Evolutionary conservation across 1,284 basidiomycete species (phyloP), one percentile per base, ranked within the genome.

Genomic region (Trametes hirsuta): DNA sequence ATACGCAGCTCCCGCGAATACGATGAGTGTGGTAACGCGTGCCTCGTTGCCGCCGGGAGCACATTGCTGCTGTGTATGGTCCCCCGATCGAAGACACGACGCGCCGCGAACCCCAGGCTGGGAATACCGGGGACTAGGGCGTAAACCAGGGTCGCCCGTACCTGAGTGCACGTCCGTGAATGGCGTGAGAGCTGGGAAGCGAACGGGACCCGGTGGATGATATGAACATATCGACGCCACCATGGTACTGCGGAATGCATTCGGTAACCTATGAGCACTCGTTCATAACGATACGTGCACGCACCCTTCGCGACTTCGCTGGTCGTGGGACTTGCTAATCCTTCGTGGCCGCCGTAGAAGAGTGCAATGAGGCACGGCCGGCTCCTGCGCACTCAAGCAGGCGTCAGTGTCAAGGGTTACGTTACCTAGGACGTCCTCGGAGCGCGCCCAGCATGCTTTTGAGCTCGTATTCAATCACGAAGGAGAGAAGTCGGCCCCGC

Each of bases 221-320:
- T 39, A 46, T 48, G 49, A 50, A 40, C 37, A 34, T 46, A 35
- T 14, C 47, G 54, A 61, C 63, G 54, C 59, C 59, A 61, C 54
- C 49, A 61, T 11, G 59, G 53, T 36, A 46, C 54, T 53, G 59
- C 59, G 53, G 34, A 49, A 12, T 36, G 41, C 6, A 40, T 12
- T 40, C n/a, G 42, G 50, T 21, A 45, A 40, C 11, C 18, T 41
- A 39, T 55, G 48, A 44, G 45, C 42, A 18, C 25, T 4, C 18
- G n/a, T 21, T 30, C 25, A 41, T 18, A 47, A 24, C 25, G 36
- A 21, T 34, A 15, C n/a, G 5, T 24, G 41, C 51, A 53, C 34
- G 39, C 24, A 47, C 55, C 42, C 22, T 56, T 56, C 47, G 47
- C 47, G 41, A 21, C 40, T 22, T 30, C 37, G 37, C 46, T 30